Evolutionary conservation across 2,329 filamentous ascomycete genomes (phyloP).

Genomic region (Alternaria arborescens): DNA sequence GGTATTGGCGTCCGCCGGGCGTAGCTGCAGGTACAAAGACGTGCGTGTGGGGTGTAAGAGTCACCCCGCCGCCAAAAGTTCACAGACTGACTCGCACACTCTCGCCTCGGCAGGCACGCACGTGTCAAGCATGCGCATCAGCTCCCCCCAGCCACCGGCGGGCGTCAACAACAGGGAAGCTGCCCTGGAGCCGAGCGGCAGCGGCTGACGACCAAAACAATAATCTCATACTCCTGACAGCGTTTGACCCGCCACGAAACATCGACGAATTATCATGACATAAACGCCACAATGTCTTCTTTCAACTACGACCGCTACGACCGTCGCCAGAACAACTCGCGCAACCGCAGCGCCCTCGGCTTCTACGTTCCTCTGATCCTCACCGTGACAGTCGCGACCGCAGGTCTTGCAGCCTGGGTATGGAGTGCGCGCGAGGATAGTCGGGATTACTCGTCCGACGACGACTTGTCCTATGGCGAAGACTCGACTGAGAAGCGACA

Average conservation of each 20-base stretch:
- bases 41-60: slow-evolving; percentile 23
- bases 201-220: slow-evolving; percentile 12
- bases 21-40: slow-evolving; percentile 21
- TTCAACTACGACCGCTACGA: slow-evolving; percentile 65
- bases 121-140: slow-evolving; percentile 16
- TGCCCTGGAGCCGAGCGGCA: background rate
- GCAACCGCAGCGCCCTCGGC: slow-evolving; percentile 68
- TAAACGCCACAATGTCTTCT: slow-evolving; percentile 42
- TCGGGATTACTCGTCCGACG: slow-evolving; percentile 71
- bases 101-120: slow-evolving; percentile 8
- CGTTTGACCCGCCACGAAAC: slow-evolving; percentile 20
- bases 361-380: slow-evolving; percentile 91
- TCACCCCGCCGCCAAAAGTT: slow-evolving; percentile 30
- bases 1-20: background rate
- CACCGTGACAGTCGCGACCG: slow-evolving; percentile 86
- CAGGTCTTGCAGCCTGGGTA: slow-evolving; percentile 87
- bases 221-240: slow-evolving; percentile 7
- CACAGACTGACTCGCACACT: slow-evolving; percentile 22
- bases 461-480: slow-evolving; percentile 55
- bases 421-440: slow-evolving; percentile 87
- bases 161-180: slow-evolving; percentile 19
- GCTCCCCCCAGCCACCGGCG: slow-evolving; percentile 10
- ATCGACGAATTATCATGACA: slow-evolving; percentile 21
- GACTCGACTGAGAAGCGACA: slow-evolving; percentile 35
- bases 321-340: slow-evolving; percentile 60